Base-by-base conservation (phyloP, 495 filamentous ascomycete species). In the Aspergillus coremiiformis region DNA sequence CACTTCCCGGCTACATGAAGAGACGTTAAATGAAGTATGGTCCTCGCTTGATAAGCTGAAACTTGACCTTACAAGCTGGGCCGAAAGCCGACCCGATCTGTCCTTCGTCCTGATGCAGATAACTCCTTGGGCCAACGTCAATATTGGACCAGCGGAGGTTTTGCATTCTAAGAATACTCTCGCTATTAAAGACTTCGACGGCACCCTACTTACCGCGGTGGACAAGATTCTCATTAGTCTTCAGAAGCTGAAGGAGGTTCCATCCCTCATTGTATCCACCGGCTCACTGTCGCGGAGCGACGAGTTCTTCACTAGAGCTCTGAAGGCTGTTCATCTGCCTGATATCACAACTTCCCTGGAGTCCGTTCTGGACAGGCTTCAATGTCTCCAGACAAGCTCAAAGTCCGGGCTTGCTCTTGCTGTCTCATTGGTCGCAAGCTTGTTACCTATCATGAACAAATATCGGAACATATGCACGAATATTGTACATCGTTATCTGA, bases 401-500 rank as follows among this genome's bases (percentile, higher is more conserved):
- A 42, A 60, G 11, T 42, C 61, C 15, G 64, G 66, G 29, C 66
- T 81, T 39, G 60, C 69, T 26, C 56, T 76, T 27, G 79, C 79
- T 3, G 68, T 76, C 20, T 82, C 84, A 5, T 56, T 92, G 19
- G 77, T 89, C 51, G 78, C 82, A 2, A 77, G 83, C 24, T 66
- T 90, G 24, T 59, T 81, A 4, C 91, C 93, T 0, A 84, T 96
- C 42, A 60, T 93, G 11, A 72, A 83, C 49, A 84, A 89, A 58
- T 98, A 90, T 58, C 71, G 72, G 30, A 64, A 73, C 20, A 82
- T 83, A 20, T 83, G 81, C 61, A 59, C 72, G 15, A 68, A 77
- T 14, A 58, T 79, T 22, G 57, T 86, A 4, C 55, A 66, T 11
- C 66, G 75, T 14, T 82, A 81, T 61, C 61, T 77, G 3, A 66